Base-by-base conservation (phyloP, 441 rosid species). In the Hura crepitans region DNA sequence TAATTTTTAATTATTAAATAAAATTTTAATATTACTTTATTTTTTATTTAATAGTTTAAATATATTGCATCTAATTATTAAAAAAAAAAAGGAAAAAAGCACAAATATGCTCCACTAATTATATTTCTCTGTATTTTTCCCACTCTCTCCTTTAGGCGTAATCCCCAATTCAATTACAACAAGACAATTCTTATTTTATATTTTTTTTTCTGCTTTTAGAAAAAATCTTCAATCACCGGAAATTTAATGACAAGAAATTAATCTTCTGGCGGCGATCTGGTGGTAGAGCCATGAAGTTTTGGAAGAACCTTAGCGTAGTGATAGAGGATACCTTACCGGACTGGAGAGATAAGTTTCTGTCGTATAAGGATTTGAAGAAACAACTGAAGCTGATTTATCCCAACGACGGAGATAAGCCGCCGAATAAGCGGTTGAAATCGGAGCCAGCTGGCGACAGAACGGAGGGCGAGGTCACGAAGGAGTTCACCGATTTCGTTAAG, bases 291-390 rank as follows among this genome's bases (percentile, higher is more conserved):
- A 93, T 89, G 98, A 94, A 91, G 81, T 94, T 94, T 74, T 89
- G 92, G 20, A 94, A 94, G 83, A 89, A 93, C 81, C 78, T 89
- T 0, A 83, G 92, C 82, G 80, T 74, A 67, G 83, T 83, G 85
- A 89, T 87, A 69, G 96, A 91, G 73, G 93, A 89, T 62, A 89
- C 93, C 20, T 74, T 89, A 55, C 96, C 97, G 0, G 92, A 87
- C 43, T 79, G 97, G 97, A 84, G 87, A 46, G 90, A 91, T 75
- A 82, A 91, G 69, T 91, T 91, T 45, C 81, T 91, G 47, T 87
- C 97, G 0, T 89, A 89, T 79, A 91, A 89, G 76, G 90, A 85
- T 14, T 80, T 91, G 75, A 91, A 89, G 84, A 85, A 94, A 85
- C 80, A 78, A 64, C 72, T 94, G 66, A 94, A 94, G 86, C 82